Evolutionary conservation across 2,329 filamentous ascomycete species (phyloP).

Genomic region (Didymellaceae sp.): DNA sequence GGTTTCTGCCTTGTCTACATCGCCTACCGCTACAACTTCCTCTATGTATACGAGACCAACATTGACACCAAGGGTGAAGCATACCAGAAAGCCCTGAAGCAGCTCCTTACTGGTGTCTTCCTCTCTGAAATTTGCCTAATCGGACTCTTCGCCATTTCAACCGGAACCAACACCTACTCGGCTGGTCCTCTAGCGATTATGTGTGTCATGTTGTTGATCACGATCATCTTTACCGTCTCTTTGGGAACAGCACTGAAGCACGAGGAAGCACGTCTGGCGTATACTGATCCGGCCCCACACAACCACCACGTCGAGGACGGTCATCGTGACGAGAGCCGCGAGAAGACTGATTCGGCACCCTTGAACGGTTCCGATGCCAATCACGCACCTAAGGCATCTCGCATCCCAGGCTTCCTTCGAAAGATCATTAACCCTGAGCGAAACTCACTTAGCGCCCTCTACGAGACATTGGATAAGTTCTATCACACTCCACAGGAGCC

Average conservation of each 20-base stretch:
- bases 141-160: conserved; percentile 54
- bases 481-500: conserved; percentile 42
- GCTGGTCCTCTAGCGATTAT: conserved; percentile 53
- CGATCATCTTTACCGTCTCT: conserved; percentile 51
- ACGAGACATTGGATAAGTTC: conserved; percentile 41
- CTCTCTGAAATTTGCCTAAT: conserved; percentile 57
- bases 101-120: conserved; percentile 56
- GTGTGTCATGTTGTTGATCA: conserved; percentile 49
- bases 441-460: conserved; percentile 39
- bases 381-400: conserved; percentile 31
- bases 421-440: conserved; percentile 44
- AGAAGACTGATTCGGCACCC: conserved; percentile 20
- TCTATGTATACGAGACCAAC: conserved; percentile 56
- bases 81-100: conserved; percentile 56
- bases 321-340: conserved; percentile 25
- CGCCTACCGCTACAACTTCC: conserved; percentile 57
- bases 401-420: conserved; percentile 41
- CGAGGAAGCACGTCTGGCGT: conserved; percentile 40
- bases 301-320: conserved; percentile 34
- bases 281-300: conserved; percentile 31
- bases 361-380: conserved; percentile 8
- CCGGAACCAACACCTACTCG: conserved; percentile 43
- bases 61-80: conserved; percentile 56
- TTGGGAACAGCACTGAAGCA: conserved; percentile 42
- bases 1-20: conserved; percentile 55